A percentile compares a stretch with the other conserved stretches of the same genome.
These are phyloP conservation scores for Diplodia intermedia DNA, from an alignment of 2,329 filamentous ascomycete genomes.

Conservation along the genomic window DNA sequence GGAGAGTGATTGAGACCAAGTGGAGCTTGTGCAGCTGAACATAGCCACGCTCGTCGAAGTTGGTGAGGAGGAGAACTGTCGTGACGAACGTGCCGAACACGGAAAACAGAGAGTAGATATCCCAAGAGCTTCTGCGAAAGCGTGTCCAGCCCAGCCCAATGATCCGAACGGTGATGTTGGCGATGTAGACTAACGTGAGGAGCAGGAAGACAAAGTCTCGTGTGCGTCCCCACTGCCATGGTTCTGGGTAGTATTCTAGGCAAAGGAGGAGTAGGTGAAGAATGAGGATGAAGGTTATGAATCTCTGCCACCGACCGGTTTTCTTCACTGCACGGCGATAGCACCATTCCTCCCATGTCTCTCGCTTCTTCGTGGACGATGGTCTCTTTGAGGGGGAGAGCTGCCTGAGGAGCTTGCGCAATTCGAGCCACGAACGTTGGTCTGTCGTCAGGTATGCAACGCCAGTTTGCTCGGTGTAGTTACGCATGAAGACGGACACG, in stretches of 20 bases:
- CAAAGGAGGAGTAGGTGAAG: conserved; percentile 84
- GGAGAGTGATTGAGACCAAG: conserved; percentile 83
- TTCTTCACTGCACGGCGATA: conserved; percentile 95
- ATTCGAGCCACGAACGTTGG: conserved; percentile 94
- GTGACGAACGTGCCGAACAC: conserved; percentile 83
- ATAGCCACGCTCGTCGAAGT: conserved; percentile 65
- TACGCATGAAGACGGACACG: conserved; percentile 99
- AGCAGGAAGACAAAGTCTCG: conserved; percentile 78
- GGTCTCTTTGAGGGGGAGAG: conserved; percentile 95
- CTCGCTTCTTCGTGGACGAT: conserved; percentile 73
- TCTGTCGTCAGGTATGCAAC: conserved; percentile 95
- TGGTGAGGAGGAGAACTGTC: conserved; percentile 74
- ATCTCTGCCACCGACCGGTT: conserved; percentile 86
- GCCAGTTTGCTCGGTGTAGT: conserved; percentile 97
- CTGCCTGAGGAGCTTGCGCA: conserved; percentile 88
- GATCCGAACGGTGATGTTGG: conserved; percentile 83
- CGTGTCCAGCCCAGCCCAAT: conserved; percentile 89
- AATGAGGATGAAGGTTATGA: conserved; percentile 79
- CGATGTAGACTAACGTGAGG: conserved; percentile 82
- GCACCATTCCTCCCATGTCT: conserved; percentile 89
- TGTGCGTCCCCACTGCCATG: conserved; percentile 70
- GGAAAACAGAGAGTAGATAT: conserved; percentile 82
- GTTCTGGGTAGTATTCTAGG: conserved; percentile 83
- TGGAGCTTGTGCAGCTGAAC: conserved; percentile 91
- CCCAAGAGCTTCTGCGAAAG: conserved; percentile 93